Percentiles rank a stretch among this genome's conserved stretches.
Evolutionary conservation across 257 asterid species (phyloP).

Genomic region (Paulownia fortunei): DNA sequence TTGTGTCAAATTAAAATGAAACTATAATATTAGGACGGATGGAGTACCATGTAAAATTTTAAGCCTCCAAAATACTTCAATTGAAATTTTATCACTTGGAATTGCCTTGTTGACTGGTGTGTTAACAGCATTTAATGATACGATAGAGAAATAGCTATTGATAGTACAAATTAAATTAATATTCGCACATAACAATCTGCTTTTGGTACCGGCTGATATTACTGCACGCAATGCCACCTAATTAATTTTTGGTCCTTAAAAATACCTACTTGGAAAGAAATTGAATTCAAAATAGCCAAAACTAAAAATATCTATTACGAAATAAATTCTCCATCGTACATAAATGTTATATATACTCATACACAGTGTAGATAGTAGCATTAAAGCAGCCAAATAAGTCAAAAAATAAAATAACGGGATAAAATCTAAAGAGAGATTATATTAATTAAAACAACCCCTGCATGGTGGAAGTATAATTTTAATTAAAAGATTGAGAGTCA

Average conservation of each 20-base stretch:
- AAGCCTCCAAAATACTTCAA: too few species aligned
- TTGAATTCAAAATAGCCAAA: conserved; percentile 9
- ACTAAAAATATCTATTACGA: not conserved
- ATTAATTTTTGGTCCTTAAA: not conserved
- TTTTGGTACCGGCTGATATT: not conserved
- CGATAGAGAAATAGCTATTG: not conserved
- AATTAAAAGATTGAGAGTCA: too few species aligned
- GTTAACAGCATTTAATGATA: not conserved
- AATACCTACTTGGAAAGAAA: conserved; percentile 2
- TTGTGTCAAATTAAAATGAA: too few species aligned
- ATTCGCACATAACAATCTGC: not conserved
- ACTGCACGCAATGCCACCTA: not conserved
- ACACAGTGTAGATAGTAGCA: not conserved
- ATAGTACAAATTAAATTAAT: not conserved
- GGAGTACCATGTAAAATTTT: too few species aligned
- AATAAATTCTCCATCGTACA: not conserved
- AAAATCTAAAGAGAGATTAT: too few species aligned
- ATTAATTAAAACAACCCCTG: too few species aligned
- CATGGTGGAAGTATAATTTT: too few species aligned
- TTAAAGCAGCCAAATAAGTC: conserved; percentile 1
- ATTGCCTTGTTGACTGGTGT: not conserved
- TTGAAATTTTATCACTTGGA: too few species aligned
- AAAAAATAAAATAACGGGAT: not conserved
- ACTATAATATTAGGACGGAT: too few species aligned
- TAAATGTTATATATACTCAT: not conserved